Percentiles rank a stretch among this genome's conserved stretches.
Evolutionary conservation across 805 yeast species (phyloP).

Genomic region (Barnettozyma populi): DNA sequence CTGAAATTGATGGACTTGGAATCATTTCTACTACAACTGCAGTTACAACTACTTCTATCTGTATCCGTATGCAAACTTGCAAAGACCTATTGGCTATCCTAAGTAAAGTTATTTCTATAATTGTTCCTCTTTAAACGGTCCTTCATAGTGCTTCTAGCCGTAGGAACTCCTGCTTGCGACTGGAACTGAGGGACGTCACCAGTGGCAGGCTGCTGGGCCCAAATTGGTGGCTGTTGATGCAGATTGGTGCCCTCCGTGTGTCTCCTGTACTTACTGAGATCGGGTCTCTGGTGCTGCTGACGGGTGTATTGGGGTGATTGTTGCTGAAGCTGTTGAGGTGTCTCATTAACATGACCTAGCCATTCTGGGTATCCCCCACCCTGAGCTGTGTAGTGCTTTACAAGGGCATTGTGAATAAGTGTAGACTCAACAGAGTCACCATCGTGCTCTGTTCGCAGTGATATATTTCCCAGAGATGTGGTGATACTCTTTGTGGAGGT

Average conservation of each 20-base stretch:
- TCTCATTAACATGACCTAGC: slow-evolving; percentile 20
- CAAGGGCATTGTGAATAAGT: slow-evolving; percentile 24
- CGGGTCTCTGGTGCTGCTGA: slow-evolving; percentile 4
- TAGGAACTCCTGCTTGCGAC: not conserved
- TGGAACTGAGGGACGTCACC: slow-evolving; percentile 1
- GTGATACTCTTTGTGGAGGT: slow-evolving; percentile 22
- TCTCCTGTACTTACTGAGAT: slow-evolving; percentile 8
- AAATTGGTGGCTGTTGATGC: slow-evolving; percentile 2
- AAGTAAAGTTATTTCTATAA: slow-evolving; percentile 19
- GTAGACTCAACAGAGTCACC: slow-evolving; percentile 23
- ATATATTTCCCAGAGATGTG: slow-evolving; percentile 18
- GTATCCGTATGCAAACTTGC: too few relatives aligned
- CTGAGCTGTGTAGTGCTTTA: slow-evolving; percentile 12
- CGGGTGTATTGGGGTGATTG: slow-evolving; percentile 7
- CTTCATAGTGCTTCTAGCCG: slow-evolving; percentile 13
- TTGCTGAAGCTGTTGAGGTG: slow-evolving; percentile 7
- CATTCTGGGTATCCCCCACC: slow-evolving; percentile 22
- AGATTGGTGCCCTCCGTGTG: slow-evolving; percentile 1
- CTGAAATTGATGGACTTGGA: not conserved
- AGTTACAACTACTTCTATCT: too few relatives aligned
- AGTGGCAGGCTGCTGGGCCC: not conserved
- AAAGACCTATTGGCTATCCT: too few relatives aligned
- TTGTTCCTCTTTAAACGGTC: slow-evolving; percentile 24
- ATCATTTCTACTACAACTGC: not conserved
- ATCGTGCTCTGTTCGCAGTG: slow-evolving; percentile 24